phyloP scores from a whole-genome alignment of 164 flowering plant species.

The Echeveria elegans region DNA sequence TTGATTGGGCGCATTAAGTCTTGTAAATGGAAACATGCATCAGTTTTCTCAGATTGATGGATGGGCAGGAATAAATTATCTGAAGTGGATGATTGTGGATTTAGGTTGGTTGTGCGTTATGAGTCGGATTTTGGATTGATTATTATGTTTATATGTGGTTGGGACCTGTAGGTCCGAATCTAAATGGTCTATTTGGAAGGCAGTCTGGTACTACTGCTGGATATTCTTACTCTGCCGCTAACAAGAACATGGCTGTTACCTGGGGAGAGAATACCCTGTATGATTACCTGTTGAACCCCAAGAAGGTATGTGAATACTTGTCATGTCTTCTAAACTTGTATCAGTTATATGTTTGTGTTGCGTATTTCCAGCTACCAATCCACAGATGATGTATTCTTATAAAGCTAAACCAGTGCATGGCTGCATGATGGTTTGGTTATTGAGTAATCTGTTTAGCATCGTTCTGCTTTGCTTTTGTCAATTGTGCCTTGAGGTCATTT shows the following conservation, averaged over 20 bases:
- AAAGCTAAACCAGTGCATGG: too few relatives aligned
- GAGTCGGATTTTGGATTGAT: not conserved
- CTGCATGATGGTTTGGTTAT: too few relatives aligned
- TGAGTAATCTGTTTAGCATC: too few relatives aligned
- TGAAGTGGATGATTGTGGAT: not conserved
- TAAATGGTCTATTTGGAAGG: not conserved
- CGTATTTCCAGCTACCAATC: not conserved
- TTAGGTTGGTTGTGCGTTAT: not conserved
- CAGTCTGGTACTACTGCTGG: not conserved
- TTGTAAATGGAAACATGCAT: not conserved
- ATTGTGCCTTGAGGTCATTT: too few relatives aligned
- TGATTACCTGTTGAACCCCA: not conserved
- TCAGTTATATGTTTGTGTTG: not conserved
- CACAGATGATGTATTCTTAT: too few relatives aligned
- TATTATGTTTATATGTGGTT: too few relatives aligned
- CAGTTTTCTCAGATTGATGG: not conserved
- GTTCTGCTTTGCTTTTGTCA: too few relatives aligned
- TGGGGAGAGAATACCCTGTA: not conserved
- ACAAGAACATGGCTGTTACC: not conserved
- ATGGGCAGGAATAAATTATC: not conserved
- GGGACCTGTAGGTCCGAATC: not conserved
- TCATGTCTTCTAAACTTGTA: not conserved
- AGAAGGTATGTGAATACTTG: not conserved
- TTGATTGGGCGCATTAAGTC: too few relatives aligned
- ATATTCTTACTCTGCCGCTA: not conserved